Base-by-base conservation (phyloP, 331 rosid species). In the Prunus yedoensis region DNA sequence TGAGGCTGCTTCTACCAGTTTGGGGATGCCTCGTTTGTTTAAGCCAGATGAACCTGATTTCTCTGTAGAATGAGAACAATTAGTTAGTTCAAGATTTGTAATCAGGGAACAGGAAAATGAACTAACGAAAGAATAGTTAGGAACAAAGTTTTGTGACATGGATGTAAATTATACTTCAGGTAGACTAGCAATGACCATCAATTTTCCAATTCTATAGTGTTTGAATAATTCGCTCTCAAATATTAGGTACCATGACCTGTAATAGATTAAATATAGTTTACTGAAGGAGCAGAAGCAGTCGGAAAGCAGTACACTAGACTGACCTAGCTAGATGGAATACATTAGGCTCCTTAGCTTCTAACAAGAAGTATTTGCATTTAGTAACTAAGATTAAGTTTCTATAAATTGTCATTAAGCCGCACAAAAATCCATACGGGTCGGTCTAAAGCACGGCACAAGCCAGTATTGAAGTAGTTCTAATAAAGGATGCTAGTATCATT, bases 11-110 rank as follows among this genome's bases (percentile, higher is more conserved):
- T 74, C 88, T 49, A 30, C 88, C 2, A 77, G 81, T 79, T 79
- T 87, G 69, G 70, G 82, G 68, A 84, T 91, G 85, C 98, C 95
- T 23, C 85, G 88, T 45, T 76, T 94, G 82, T 90, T 91, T 82
- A 94, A 94, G 85, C 98, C 97, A 52, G 89, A 79, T 60, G 97
- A 91, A 78, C 97, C 96, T 52, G 93, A 94, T 86, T 94, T 94
- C 85, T 91, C 90, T 49, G 7, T 69, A 45, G 84, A 86, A 46
- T 78, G 65, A 68, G 52, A 75, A 78, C 57, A 82, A 77, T 70
- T 80, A 71, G 84, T 77, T 80, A 77, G 84, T 65, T 60, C 58
- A 57, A 67, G 63, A 65, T 18, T 21, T 83, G 71, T 57, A 38
- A 51, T 76, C 65, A 75, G 45, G 28, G 68, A 56, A 52, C 15